phyloP scores from a whole-genome alignment of 768 basidiomycete genomes.

The Kwoniella heveanensis region DNA sequence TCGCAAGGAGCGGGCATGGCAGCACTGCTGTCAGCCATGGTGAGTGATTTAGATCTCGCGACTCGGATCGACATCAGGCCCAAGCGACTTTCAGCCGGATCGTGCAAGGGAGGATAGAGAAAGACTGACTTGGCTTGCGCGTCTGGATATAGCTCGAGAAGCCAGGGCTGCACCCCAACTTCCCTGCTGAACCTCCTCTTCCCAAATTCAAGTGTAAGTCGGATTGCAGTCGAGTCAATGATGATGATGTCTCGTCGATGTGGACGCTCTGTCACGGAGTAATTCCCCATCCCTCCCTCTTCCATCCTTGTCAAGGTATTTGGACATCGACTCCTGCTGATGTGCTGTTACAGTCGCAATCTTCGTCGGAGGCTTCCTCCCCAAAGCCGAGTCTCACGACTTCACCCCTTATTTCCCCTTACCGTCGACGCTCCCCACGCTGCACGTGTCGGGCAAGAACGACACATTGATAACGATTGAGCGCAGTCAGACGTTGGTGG shows the following conservation, averaged over 20 bases:
- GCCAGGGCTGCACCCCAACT: conserved; percentile 42
- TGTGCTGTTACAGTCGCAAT: conserved; percentile 49
- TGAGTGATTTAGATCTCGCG: no score
- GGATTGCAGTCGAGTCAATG: no score
- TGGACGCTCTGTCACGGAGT: no score
- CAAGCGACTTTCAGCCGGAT: no score
- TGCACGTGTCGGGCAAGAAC: conserved; percentile 51
- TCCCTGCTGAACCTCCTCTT: conserved; percentile 41
- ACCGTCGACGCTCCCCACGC: conserved; percentile 34
- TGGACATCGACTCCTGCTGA: no score
- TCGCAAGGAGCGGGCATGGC: conserved; percentile 56
- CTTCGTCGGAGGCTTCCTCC: conserved; percentile 51
- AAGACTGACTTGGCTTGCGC: no score
- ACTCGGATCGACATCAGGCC: no score
- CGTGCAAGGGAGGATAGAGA: no score
- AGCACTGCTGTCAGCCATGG: conserved; percentile 47
- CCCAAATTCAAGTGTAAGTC: conserved; percentile 51
- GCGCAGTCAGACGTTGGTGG: conserved; percentile 44
- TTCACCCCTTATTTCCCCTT: conserved; percentile 49
- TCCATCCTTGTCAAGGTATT: no score
- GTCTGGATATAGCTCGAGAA: conserved; percentile 50
- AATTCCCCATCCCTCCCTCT: no score
- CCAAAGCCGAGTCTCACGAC: conserved; percentile 30
- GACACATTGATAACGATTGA: conserved; percentile 53
- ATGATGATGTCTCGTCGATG: neutral